phyloP scores from a whole-genome alignment of 768 basidiomycete genomes.

The Macrolepiota dolichaula region DNA sequence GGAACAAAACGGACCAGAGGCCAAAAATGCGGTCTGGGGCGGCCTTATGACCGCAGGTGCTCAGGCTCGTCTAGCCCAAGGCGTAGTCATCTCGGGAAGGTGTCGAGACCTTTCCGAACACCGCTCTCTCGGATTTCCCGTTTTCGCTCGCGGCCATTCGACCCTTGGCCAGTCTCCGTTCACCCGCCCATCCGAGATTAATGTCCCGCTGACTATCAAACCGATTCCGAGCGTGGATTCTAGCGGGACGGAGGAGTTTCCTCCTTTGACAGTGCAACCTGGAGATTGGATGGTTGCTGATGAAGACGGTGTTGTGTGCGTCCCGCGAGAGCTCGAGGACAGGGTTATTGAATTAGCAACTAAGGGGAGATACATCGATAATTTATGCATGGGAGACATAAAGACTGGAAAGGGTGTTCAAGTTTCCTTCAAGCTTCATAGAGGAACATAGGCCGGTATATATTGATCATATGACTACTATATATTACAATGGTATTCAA shows the following conservation, averaged over 20 bases:
- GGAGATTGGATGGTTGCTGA: constrained; percentile 88
- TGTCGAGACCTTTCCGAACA: constrained; percentile 85
- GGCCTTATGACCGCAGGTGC: constrained; percentile 90
- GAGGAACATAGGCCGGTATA: constrained; percentile 39
- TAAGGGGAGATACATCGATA: constrained; percentile 64
- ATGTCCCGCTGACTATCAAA: constrained; percentile 55
- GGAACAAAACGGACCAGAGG: constrained; percentile 46
- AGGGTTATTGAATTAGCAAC: constrained; percentile 58
- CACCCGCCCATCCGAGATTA: constrained; percentile 74
- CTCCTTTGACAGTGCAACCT: constrained; percentile 56
- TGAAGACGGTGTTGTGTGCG: constrained; percentile 84
- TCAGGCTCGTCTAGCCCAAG: constrained; percentile 61
- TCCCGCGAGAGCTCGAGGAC: constrained; percentile 52
- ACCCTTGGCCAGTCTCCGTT: constrained; percentile 86
- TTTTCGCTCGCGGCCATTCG: constrained; percentile 79
- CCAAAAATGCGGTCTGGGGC: constrained; percentile 87
- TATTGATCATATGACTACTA: neutral
- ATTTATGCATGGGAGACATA: constrained; percentile 71
- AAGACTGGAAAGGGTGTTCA: constrained; percentile 69
- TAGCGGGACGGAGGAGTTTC: constrained; percentile 39
- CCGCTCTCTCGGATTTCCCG: constrained; percentile 64
- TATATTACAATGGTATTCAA: neutral
- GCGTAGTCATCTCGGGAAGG: constrained; percentile 80
- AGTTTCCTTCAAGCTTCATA: constrained; percentile 73
- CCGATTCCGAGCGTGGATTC: neutral